Conservation (phyloP, 768 basidiomycete species). For the Termitomyces sp. region DNA sequence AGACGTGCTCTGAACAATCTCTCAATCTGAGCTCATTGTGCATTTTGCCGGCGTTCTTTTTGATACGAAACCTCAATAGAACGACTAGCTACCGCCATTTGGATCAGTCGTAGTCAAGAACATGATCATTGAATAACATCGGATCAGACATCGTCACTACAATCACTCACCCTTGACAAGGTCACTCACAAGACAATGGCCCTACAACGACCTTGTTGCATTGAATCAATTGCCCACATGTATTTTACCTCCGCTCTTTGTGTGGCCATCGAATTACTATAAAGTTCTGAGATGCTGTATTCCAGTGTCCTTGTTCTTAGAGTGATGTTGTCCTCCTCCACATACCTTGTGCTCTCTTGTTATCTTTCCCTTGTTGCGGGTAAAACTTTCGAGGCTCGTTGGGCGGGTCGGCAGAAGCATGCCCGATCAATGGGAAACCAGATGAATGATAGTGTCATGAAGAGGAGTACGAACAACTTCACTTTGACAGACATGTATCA, state of each 20-base stretch:
- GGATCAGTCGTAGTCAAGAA: background rate
- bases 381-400: constrained; percentile 14
- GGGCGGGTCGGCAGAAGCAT: constrained; percentile 17
- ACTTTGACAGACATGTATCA: constrained; percentile 28
- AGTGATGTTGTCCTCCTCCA: constrained; percentile 7
- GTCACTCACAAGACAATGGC: background rate
- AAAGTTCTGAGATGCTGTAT: background rate
- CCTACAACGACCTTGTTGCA: background rate
- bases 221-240: background rate
- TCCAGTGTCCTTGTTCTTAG: background rate
- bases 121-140: background rate
- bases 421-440: constrained; percentile 10
- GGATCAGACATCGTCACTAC: background rate
- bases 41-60: background rate
- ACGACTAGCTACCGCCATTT: background rate
- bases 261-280: background rate
- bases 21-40: background rate
- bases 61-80: background rate
- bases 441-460: background rate
- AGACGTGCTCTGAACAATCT: background rate
- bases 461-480: constrained; percentile 16
- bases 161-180: background rate
- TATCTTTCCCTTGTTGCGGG: constrained; percentile 23
- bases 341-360: constrained; percentile 1
- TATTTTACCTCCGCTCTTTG: background rate